A percentile compares a stretch with the other conserved stretches of the same genome.
Conservation (phyloP, 2,329 filamentous ascomycete genomes). For the Esteya vermicola region DNA sequence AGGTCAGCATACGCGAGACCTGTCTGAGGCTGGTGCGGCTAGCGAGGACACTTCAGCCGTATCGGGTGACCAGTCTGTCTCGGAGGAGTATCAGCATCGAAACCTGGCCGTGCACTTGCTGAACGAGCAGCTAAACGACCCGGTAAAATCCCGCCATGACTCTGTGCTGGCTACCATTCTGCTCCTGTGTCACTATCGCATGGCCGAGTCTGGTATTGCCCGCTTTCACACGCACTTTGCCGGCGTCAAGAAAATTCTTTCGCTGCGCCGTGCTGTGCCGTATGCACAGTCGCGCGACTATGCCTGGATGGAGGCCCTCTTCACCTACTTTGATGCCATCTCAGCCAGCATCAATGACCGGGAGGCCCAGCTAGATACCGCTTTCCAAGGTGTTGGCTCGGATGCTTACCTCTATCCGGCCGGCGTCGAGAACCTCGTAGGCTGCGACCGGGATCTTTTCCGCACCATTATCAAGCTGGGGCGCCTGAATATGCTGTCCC, state of each 20-base stretch:
- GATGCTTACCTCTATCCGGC: constrained; percentile 36
- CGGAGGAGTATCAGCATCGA: constrained; percentile 74
- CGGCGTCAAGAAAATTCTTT: constrained; percentile 79
- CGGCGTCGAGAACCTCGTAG: constrained; percentile 70
- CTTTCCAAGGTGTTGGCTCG: constrained; percentile 42
- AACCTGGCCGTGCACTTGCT: constrained; percentile 66
- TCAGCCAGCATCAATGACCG: constrained; percentile 85
- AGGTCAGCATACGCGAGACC: constrained; percentile 38
- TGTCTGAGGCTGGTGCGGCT: constrained; percentile 32
- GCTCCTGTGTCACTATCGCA: constrained; percentile 80
- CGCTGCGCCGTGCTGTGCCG: constrained; percentile 48
- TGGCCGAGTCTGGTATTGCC: constrained; percentile 83
- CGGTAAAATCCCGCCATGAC: constrained; percentile 62
- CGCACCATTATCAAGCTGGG: constrained; percentile 73
- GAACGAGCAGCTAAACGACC: constrained; percentile 71
- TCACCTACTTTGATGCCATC: constrained; percentile 90
- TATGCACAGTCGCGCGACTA: constrained; percentile 50
- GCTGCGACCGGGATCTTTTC: constrained; percentile 78
- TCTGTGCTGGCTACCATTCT: constrained; percentile 78
- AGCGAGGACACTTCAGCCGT: constrained; percentile 4
- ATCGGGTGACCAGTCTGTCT: constrained; percentile 43
- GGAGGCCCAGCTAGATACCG: constrained; percentile 63
- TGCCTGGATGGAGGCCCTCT: constrained; percentile 83
- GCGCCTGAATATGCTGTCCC: constrained; percentile 70
- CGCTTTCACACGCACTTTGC: constrained; percentile 91